Conservation (phyloP, 495 filamentous ascomycete species). For the Penicilliopsis zonata region DNA sequence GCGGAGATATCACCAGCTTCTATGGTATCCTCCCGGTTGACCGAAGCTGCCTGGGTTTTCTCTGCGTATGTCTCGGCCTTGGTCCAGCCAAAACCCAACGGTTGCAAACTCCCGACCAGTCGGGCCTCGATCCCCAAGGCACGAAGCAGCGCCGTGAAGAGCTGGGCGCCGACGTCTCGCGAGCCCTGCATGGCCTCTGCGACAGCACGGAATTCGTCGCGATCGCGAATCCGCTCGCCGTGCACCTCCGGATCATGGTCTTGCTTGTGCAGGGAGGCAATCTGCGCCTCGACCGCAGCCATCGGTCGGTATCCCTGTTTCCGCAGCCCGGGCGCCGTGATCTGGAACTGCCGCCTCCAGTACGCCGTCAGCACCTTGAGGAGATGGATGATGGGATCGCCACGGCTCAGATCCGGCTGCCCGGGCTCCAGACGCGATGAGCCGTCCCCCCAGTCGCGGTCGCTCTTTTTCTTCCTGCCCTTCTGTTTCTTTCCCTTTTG, state of each 20-base stretch:
- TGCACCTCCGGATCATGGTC: constrained; percentile 47
- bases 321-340: constrained; percentile 68
- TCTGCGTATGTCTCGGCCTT: constrained; percentile 52
- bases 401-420: constrained; percentile 59
- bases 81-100: constrained; percentile 83
- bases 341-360: constrained; percentile 77
- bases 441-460: constrained; percentile 63
- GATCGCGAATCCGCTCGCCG: constrained; percentile 57
- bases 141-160: constrained; percentile 83
- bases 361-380: constrained; percentile 64
- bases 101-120: constrained; percentile 74
- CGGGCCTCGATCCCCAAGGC: constrained; percentile 70
- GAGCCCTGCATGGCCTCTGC: constrained; percentile 70
- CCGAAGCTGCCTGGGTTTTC: constrained; percentile 16
- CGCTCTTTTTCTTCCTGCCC: constrained; percentile 28
- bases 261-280: constrained; percentile 48
- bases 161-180: constrained; percentile 75
- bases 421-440: constrained; percentile 60
- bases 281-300: constrained; percentile 52
- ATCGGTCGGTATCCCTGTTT: constrained; percentile 80
- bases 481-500: constrained; percentile 28
- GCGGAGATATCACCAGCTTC: constrained; percentile 4
- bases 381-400: constrained; percentile 72
- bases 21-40: constrained; percentile 1
- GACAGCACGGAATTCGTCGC: constrained; percentile 53